phyloP scores from a whole-genome alignment of 768 basidiomycete species.

The Tulasnella sp. region DNA sequence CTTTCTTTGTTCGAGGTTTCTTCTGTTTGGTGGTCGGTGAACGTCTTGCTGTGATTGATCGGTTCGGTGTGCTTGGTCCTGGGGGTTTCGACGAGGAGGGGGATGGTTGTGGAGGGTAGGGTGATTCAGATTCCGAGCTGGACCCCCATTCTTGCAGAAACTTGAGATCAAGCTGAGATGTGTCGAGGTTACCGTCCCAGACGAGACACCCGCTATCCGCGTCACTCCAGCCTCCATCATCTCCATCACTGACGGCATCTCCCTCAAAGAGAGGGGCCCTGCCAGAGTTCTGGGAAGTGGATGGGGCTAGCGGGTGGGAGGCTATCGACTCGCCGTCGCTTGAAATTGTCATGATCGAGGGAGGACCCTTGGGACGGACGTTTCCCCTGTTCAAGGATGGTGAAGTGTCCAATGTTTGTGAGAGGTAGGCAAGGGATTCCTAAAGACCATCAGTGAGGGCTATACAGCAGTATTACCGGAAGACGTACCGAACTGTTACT shows the following conservation, averaged over 20 bases:
- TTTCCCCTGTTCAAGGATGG: slow-evolving; percentile 39
- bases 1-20: slow-evolving; percentile 9
- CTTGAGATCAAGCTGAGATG: not conserved
- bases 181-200: not conserved
- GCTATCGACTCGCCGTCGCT: too few species aligned
- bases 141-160: slow-evolving; percentile 11
- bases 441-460: too few species aligned
- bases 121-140: not conserved
- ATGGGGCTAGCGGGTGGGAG: too few species aligned
- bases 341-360: slow-evolving; percentile 13
- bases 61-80: not conserved
- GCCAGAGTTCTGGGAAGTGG: too few species aligned
- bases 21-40: not conserved
- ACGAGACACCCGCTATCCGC: not conserved
- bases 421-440: too few species aligned
- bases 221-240: slow-evolving; percentile 9
- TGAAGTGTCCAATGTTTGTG: slow-evolving; percentile 29
- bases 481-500: not conserved
- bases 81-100: not conserved
- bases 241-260: too few species aligned
- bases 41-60: not conserved
- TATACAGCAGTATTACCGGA: too few species aligned
- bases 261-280: too few species aligned
- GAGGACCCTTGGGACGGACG: slow-evolving; percentile 29
- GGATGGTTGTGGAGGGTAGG: not conserved